Evolutionary conservation across 805 yeast species (phyloP), one percentile per base, ranked within the genome.

Genomic region (Kluyveromyces lactis): DNA sequence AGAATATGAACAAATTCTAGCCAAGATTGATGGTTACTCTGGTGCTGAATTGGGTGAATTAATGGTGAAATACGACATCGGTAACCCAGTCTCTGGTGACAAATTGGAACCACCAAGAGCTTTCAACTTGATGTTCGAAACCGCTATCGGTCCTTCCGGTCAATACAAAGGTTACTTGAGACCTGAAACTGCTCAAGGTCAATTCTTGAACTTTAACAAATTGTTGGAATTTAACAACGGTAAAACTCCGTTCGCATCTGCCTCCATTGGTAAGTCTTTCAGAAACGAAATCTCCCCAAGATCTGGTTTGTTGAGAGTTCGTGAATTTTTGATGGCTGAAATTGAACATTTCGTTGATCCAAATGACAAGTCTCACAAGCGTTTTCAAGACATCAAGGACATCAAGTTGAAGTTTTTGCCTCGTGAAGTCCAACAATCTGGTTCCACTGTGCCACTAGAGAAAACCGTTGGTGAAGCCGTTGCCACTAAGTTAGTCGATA

Each of bases 171-270:
- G 98, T 51, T 92, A 76, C 68, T 68, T 92, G 60, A 81, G 99
- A 67, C 99, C 99, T 45, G 99, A 92, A 71, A 92, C 99, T 48
- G 99, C 99, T 18, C 99, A 92, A 73, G 99, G 99, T 58, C 98
- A 92, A 70, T 92, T 92, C 64, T 73, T 92, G 60, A 92, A 92
- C 74, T 92, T 92, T 69, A 77, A 78, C 71, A 94, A 90, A 67
- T 73, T 92, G 56, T 76, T 86, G 55, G 98, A 92, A 58, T 85
- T 79, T 73, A 92, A 92, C 77, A 92, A 92, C 69, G 79, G 82
- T 65, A 84, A 80, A 65, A 89, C 94, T 90, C 99, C 99, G 43
- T 92, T 92, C 66, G 99, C 99, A n/a, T 86, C 96, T 48, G 98
- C 98, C 38, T 84, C 97, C 28, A 86, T 92, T 58, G 99, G 99